Base-by-base conservation (phyloP, 228 moss, liverwort and hornwort species). In the Sphagnum magellanicum region DNA sequence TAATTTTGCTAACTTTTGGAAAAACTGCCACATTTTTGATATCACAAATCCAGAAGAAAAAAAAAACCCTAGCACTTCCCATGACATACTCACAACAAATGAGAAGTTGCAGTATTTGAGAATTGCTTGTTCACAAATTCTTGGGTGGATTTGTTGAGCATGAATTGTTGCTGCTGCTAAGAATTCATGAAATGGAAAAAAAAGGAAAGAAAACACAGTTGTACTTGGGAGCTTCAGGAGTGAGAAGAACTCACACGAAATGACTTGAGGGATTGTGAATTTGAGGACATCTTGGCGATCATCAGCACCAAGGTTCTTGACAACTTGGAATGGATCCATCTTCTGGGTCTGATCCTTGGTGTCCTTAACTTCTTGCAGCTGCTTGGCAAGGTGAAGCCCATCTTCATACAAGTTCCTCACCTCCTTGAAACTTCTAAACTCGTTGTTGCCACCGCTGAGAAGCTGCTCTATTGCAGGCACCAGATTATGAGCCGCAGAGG, bases 351-450 rank as follows among this genome's bases (percentile, higher is more conserved):
- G 12, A 16, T 11, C 15, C 61, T 11, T 61, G 16, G 10, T 13
- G 16, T 16, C 15, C 15, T 13, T 11, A 6, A 61, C 61, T 6
- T 11, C 1, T 15, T 61, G 12, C 61, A 61, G 16, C 6, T 63
- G 16, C 4, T 17, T 6, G 16, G 6, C 47, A 17, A 63, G 5
- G 6, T 63, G 74, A n/a, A 60, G 12, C 8, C 78, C 78, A 66
- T 63, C 74, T 14, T 46, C 12, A 12, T 55, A 84, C 78, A 84
- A 73, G 4, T 61, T 4, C 63, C 70, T 16, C 51, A 84, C 64
- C 55, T 84, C 81, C 16, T 76, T 47, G 0, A 84, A 70, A 64
- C 53, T 60, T 49, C 5, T 61, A 65, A 84, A 84, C 53, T 70
- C 61, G 5, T 78, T 69, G 12, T 84, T 75, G 58, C 49, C 59